These are phyloP conservation scores for Trametes gibbosa DNA, from an alignment of 768 basidiomycete species.

Conservation along the genomic window DNA sequence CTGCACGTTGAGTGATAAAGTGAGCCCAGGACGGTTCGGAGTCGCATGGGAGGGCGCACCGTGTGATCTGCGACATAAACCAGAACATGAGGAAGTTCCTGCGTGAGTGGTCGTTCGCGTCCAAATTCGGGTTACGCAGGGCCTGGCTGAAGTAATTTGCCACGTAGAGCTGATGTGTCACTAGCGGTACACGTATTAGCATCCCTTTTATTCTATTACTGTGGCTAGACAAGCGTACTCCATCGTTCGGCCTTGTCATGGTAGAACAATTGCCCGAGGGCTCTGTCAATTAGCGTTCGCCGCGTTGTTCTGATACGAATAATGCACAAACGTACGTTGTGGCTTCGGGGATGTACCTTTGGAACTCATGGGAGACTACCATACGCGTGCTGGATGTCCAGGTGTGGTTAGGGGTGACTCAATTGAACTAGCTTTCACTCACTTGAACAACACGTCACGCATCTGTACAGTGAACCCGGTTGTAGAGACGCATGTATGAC, in stretches of 20 bases:
- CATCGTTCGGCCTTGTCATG: conserved; percentile 27
- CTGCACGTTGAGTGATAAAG: background rate
- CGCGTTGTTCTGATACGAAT: no score
- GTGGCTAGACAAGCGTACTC: conserved; percentile 9
- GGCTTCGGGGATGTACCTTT: conserved; percentile 58
- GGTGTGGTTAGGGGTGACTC: background rate
- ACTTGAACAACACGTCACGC: conserved; percentile 78
- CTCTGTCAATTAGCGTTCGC: conserved; percentile 25
- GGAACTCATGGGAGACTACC: conserved; percentile 69
- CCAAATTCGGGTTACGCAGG: conserved; percentile 56
- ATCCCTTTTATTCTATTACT: no score
- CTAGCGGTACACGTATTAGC: conserved; percentile 31
- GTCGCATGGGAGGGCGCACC: conserved; percentile 31
- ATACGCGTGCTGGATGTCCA: conserved; percentile 52
- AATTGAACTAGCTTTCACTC: conserved; percentile 26
- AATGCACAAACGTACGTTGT: conserved; percentile 41
- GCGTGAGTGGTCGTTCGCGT: conserved; percentile 44
- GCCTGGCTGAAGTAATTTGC: conserved; percentile 57
- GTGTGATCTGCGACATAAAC: conserved; percentile 70
- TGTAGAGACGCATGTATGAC: conserved; percentile 65
- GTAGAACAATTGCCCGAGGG: conserved; percentile 22
- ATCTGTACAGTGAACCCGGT: conserved; percentile 67
- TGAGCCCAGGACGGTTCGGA: background rate
- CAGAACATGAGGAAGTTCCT: conserved; percentile 73
- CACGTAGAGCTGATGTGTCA: conserved; percentile 57